Evolutionary conservation across 495 filamentous ascomycete genomes (phyloP), one percentile per base, ranked within the genome.

Genomic region (Xylaria bambusicola): DNA sequence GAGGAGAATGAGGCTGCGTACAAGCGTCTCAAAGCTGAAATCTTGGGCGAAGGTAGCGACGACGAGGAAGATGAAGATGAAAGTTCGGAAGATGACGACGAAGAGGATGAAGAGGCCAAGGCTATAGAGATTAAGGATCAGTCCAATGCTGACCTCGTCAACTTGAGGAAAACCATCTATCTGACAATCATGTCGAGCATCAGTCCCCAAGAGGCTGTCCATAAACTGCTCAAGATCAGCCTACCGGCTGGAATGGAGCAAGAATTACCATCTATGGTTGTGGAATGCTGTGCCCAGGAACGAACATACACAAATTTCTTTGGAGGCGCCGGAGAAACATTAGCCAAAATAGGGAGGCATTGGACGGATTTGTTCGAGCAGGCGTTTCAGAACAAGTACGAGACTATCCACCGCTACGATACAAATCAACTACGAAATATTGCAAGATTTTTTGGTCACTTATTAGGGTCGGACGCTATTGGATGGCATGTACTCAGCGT

Each of bases 251-350:
- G 94, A 17, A 82, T 93, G 66, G 94, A 99, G 71, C 77, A 86
- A 3, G 94, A 98, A 69, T 78, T 99, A 51, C 90, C 92, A 8
- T 92, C 89, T 5, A 99, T 99, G 95, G 84, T 99, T 45, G 88
- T 98, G 50, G 94, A 99, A 71, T 93, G 91, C 65, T 96, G 92
- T 72, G 91, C 89, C 31, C 95, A 98, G 68, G 93, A 97, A 70
- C 88, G 89, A 52, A 96, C 93, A 13, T 99, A 95, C 74, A 88
- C 91, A 26, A 98, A 98, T 68, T 98, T 98, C 74, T 97, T 93
- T 68, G 95, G 94, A 35, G 72, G 96, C 56, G 90, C 97, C 54
- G 95, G 91, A 51, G 95, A 99, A 70, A 83, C 92, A 33, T 97
- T 99, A 69, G 89, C 92, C 50, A 96, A 95, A 70, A 84, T 99